Percentiles rank a stretch among this genome's conserved stretches.
phyloP scores from a whole-genome alignment of 352 stramenopile species.

The Bremia lactucae region DNA sequence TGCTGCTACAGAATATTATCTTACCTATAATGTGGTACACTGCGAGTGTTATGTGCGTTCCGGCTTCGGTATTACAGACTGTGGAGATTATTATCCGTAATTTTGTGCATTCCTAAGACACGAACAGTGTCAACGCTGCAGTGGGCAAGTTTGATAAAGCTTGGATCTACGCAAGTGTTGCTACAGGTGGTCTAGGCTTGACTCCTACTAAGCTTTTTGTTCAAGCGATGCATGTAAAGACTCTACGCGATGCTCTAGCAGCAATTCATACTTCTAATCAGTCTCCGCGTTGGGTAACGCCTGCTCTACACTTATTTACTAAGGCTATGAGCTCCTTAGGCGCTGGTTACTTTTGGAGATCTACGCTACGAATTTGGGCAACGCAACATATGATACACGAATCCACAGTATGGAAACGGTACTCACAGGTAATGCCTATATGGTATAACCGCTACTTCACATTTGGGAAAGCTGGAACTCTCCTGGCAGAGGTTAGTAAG shows the following conservation, averaged over 20 bases:
- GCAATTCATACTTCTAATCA: neutral
- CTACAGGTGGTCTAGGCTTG: neutral
- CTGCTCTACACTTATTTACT: neutral
- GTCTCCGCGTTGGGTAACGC: neutral
- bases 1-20: neutral
- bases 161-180: neutral
- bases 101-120: neutral
- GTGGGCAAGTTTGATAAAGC: neutral
- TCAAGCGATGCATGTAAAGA: neutral
- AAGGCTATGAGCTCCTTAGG: neutral
- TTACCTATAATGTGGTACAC: neutral
- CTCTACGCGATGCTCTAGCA: neutral
- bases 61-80: neutral
- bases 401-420: neutral
- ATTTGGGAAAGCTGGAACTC: neutral
- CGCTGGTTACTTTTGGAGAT: neutral
- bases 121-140: neutral
- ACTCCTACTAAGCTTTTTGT: neutral
- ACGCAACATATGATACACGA: neutral
- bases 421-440: slow-evolving; percentile 1
- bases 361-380: neutral
- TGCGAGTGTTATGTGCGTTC: neutral
- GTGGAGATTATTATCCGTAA: neutral
- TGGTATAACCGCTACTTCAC: slow-evolving; percentile 6
- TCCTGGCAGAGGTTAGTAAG: neutral